phyloP scores from a whole-genome alignment of 176 grass and related monocot genomes.

The Oryza brachyantha region DNA sequence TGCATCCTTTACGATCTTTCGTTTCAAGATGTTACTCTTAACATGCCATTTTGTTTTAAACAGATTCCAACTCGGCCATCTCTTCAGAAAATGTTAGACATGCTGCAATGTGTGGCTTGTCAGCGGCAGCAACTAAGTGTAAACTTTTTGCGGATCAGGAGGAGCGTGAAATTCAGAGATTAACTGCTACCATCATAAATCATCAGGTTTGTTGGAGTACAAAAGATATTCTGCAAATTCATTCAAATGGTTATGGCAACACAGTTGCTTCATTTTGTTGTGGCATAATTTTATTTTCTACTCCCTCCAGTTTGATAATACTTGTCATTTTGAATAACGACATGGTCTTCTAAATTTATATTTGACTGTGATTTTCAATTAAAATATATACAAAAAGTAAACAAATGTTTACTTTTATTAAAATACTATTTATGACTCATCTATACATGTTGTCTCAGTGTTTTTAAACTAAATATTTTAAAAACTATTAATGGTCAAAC shows the following conservation, averaged over 20 bases:
- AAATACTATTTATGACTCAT: too few relatives aligned
- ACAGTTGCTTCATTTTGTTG: constrained; percentile 5
- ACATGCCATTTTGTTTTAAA: constrained; percentile 32
- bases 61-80: constrained; percentile 48
- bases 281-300: constrained; percentile 12
- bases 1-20: constrained; percentile 4
- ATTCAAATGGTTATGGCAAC: background rate
- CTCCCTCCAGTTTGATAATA: too few relatives aligned
- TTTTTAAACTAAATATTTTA: too few relatives aligned
- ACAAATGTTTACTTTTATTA: too few relatives aligned
- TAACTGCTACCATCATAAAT: constrained; percentile 87
- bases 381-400: too few relatives aligned
- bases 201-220: constrained; percentile 61
- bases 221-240: constrained; percentile 14
- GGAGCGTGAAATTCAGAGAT: constrained; percentile 98
- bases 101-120: constrained; percentile 80
- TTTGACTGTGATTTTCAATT: too few relatives aligned
- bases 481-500: too few relatives aligned
- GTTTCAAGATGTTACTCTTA: constrained; percentile 13
- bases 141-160: constrained; percentile 99
- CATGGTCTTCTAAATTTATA: too few relatives aligned
- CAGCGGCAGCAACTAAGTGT: constrained; percentile 79
- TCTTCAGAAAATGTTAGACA: constrained; percentile 61
- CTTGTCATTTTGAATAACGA: too few relatives aligned
- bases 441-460: too few relatives aligned